Percentiles rank a stretch among this genome's conserved stretches.
phyloP scores from a whole-genome alignment of 768 basidiomycete genomes.

The Lactarius tabidus region DNA sequence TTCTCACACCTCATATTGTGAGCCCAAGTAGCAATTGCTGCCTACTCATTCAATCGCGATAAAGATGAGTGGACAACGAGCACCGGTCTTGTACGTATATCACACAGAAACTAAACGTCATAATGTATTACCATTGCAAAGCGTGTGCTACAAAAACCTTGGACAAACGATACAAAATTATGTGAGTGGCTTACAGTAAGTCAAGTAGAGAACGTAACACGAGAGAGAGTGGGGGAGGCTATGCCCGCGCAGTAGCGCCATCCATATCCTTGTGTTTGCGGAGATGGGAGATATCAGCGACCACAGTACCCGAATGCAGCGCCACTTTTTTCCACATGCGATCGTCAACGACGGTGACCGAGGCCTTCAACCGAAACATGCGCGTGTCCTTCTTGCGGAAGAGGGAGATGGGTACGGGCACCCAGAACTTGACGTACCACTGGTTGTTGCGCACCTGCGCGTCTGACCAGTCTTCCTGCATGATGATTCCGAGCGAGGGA shows the following conservation, averaged over 20 bases:
- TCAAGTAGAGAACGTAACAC: not conserved
- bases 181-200: not conserved
- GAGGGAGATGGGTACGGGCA: constrained; percentile 25
- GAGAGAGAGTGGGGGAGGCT: constrained; percentile 2
- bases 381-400: constrained; percentile 25
- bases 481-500: constrained; percentile 21
- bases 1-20: not conserved
- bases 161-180: not conserved
- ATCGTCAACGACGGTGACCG: constrained; percentile 20
- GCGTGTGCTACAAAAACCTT: constrained; percentile 3
- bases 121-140: not conserved
- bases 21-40: not conserved
- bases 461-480: constrained; percentile 23
- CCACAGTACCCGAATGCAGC: constrained; percentile 19
- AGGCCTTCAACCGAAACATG: constrained; percentile 24
- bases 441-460: constrained; percentile 16
- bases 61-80: not conserved
- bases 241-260: constrained; percentile 14
- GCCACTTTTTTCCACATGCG: constrained; percentile 22
- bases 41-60: not conserved
- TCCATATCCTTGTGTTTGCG: constrained; percentile 25
- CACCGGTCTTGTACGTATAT: too few species aligned
- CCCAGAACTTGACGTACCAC: constrained; percentile 27
- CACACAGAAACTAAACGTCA: not conserved
- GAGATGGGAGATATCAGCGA: constrained; percentile 26